A percentile compares a stretch with the other conserved stretches of the same genome.
These are phyloP conservation scores for Alternaria brassicae DNA, from an alignment of 2,329 filamentous ascomycete species.

Conservation along the genomic window DNA sequence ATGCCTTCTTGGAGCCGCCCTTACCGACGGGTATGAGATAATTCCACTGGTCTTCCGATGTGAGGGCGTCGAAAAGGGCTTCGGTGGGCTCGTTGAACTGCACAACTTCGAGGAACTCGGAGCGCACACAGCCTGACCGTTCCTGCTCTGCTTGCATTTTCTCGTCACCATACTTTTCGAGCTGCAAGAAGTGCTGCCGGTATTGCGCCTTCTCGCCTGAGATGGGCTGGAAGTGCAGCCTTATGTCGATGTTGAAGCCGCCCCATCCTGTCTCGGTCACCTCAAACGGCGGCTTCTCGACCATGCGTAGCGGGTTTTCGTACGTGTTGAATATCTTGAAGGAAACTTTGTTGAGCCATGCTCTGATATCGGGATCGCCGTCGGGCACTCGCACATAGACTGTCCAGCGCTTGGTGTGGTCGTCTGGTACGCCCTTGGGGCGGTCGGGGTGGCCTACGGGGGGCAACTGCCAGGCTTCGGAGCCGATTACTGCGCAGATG, in stretches of 20 bases:
- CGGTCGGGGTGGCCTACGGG: conserved; percentile 70
- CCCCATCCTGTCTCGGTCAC: conserved; percentile 96
- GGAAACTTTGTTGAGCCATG: conserved; percentile 96
- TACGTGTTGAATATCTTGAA: conserved; percentile 99
- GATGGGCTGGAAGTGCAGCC: conserved; percentile 89
- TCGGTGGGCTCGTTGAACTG: conserved; percentile 98
- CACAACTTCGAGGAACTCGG: conserved; percentile 90
- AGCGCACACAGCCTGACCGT: conserved; percentile 66
- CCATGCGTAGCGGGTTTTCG: conserved; percentile 80
- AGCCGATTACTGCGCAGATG: conserved; percentile 55
- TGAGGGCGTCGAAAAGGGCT: conserved; percentile 87
- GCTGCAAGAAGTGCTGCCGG: conserved; percentile 88
- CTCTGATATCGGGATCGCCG: conserved; percentile 82
- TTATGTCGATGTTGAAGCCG: conserved; percentile 95
- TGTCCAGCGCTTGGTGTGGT: conserved; percentile 96
- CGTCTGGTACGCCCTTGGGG: conserved; percentile 74
- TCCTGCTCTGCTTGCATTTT: conserved; percentile 67
- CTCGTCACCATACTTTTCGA: conserved; percentile 85
- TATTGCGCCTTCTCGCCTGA: conserved; percentile 93
- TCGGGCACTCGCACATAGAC: conserved; percentile 92
- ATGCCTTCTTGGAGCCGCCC: conserved; percentile 54
- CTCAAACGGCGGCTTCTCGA: conserved; percentile 79
- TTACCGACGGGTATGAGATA: conserved; percentile 50
- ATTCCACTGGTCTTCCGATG: conserved; percentile 68
- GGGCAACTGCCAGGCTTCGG: conserved; percentile 65